phyloP scores from a whole-genome alignment of 257 asterid species.

The Cynanchum wilfordii region DNA sequence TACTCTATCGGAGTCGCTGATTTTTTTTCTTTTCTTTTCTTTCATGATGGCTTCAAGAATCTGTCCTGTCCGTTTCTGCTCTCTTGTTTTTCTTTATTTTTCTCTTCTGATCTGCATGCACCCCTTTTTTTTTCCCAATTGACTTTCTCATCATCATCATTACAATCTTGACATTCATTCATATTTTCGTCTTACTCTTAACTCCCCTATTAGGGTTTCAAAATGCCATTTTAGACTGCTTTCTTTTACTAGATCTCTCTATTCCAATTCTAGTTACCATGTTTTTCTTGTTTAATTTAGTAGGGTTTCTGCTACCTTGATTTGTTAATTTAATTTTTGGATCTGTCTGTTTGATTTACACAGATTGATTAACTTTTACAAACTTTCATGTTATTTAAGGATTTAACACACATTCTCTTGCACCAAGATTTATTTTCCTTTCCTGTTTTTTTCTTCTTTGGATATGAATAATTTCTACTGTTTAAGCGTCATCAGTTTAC shows the following conservation, averaged over 20 bases:
- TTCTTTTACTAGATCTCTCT: not conserved
- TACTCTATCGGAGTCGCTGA: slow-evolving; percentile 22
- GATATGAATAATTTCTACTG: not conserved
- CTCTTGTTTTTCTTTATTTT: not conserved
- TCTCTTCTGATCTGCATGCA: slow-evolving; percentile 10
- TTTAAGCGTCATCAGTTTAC: slow-evolving; percentile 3
- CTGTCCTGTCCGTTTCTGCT: slow-evolving; percentile 38
- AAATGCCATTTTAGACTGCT: too few relatives aligned
- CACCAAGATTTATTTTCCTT: not conserved
- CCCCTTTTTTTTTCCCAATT: slow-evolving; percentile 8
- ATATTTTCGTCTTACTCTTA: slow-evolving; percentile 3
- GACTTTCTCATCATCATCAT: slow-evolving; percentile 24
- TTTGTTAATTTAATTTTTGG: not conserved
- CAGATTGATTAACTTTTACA: not conserved
- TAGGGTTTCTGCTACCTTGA: not conserved
- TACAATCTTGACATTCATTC: slow-evolving; percentile 9
- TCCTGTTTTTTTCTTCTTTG: not conserved
- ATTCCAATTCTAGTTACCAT: not conserved
- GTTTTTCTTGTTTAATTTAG: not conserved
- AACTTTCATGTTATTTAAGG: not conserved
- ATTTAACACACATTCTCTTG: not conserved
- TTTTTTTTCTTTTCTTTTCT: not conserved
- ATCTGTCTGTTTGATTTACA: not conserved
- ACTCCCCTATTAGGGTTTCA: slow-evolving; percentile 40
- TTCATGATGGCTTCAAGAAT: slow-evolving; percentile 44